Conservation (phyloP, 495 filamentous ascomycete species). For the Darksidea phi region DNA sequence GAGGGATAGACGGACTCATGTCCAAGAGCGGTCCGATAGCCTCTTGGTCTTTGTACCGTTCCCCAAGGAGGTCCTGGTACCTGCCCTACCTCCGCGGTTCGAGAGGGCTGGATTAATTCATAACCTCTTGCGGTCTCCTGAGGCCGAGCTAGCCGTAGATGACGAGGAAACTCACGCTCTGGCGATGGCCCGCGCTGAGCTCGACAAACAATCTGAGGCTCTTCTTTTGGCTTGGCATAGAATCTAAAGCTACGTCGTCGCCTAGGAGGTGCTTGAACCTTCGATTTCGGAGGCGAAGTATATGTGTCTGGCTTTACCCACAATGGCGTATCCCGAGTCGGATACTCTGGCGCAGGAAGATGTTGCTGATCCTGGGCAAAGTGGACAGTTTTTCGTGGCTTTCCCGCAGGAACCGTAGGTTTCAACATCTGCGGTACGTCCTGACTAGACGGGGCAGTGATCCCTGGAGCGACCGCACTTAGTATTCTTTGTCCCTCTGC, state of each 20-base stretch:
- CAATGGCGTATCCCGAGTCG: conserved; percentile 13
- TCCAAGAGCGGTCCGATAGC: conserved; percentile 2
- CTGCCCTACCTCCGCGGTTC: conserved; percentile 18
- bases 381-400: neutral
- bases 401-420: neutral
- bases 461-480: conserved; percentile 13
- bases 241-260: conserved; percentile 9
- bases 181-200: neutral
- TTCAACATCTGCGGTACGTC: neutral
- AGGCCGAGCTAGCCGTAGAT: neutral
- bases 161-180: neutral
- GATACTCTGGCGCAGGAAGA: conserved; percentile 18
- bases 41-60: conserved; percentile 28
- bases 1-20: neutral
- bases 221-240: conserved; percentile 12
- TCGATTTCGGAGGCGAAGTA: conserved; percentile 9
- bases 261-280: neutral
- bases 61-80: conserved; percentile 19
- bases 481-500: conserved; percentile 5
- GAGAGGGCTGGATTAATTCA: conserved; percentile 11
- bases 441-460: conserved; percentile 4
- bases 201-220: neutral
- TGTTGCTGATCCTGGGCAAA: conserved; percentile 12
- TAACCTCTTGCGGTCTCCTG: neutral
- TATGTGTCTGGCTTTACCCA: conserved; percentile 14